Evolutionary conservation across 345 rosid genomes (phyloP).

Genomic region (Jatropha curcas): DNA sequence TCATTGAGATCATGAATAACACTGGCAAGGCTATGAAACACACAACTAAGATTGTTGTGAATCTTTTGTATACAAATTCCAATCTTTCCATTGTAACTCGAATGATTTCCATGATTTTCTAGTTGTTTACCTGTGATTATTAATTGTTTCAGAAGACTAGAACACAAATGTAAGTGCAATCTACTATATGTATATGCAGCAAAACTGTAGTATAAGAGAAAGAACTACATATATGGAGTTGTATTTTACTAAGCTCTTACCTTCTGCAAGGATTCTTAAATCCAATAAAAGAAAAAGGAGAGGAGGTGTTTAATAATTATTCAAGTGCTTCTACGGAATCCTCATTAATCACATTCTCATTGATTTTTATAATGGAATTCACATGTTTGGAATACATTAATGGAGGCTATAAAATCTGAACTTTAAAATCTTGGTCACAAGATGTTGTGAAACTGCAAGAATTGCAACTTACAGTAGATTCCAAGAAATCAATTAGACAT

Average conservation of each 20-base stretch:
- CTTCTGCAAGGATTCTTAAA: not conserved
- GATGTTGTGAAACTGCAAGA: not conserved
- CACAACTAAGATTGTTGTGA: constrained; percentile 3
- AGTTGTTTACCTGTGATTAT: constrained; percentile 6
- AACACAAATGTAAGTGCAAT: not conserved
- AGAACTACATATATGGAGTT: not conserved
- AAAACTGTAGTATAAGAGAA: no score
- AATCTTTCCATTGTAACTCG: not conserved
- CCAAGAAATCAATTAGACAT: not conserved
- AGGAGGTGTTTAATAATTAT: no score
- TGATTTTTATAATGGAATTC: not conserved
- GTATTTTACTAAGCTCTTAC: no score
- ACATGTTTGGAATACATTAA: not conserved
- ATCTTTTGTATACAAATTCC: constrained; percentile 10
- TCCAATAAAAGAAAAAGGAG: no score
- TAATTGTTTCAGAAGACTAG: not conserved
- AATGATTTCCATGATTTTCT: constrained; percentile 11
- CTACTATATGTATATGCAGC: not conserved
- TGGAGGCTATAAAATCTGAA: not conserved
- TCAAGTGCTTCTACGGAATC: no score
- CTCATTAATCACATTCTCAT: no score
- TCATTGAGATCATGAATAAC: constrained; percentile 2
- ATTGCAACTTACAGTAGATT: not conserved
- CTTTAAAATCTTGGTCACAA: not conserved
- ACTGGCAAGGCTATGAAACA: constrained; percentile 19